Conservation (phyloP, 495 filamentous ascomycete genomes). For the Talaromyces thailandensis region DNA sequence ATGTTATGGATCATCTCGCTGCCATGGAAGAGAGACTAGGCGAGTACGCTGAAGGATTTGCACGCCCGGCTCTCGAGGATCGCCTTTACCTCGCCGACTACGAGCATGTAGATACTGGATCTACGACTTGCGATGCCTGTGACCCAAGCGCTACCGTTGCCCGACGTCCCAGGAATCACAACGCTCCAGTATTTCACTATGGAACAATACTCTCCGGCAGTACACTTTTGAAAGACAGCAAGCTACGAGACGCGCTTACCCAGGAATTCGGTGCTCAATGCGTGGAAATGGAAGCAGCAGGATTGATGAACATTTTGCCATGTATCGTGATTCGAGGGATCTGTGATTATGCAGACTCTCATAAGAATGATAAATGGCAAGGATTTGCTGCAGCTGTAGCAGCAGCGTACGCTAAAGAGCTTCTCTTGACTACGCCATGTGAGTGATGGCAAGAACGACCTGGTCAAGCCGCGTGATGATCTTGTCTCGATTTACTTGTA, state of each 20-base stretch:
- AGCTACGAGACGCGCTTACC: conserved; percentile 18
- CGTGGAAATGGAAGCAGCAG: conserved; percentile 28
- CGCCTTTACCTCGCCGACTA: conserved; percentile 19
- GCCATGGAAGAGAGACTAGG: conserved; percentile 1
- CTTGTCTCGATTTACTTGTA: background rate
- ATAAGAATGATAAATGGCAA: conserved; percentile 20
- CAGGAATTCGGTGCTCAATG: conserved; percentile 9
- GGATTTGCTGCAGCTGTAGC: conserved; percentile 18
- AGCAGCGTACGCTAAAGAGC: conserved; percentile 15
- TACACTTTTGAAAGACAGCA: conserved; percentile 24
- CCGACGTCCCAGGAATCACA: conserved; percentile 8
- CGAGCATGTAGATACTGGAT: conserved; percentile 10
- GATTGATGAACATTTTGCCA: conserved; percentile 15
- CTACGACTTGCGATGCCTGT: conserved; percentile 12
- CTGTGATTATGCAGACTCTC: conserved; percentile 19
- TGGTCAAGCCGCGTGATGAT: background rate
- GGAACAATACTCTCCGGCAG: conserved; percentile 32
- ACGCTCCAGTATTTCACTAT: conserved; percentile 22
- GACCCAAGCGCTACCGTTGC: conserved; percentile 7
- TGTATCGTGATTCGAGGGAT: conserved; percentile 20
- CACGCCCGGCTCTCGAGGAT: conserved; percentile 13
- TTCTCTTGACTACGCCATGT: conserved; percentile 2
- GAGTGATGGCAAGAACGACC: too few species aligned
- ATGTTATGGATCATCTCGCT: conserved; percentile 1
- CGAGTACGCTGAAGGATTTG: background rate